These are phyloP conservation scores for Acer yangbiense DNA, from an alignment of 345 rosid species.

Conservation along the genomic window DNA sequence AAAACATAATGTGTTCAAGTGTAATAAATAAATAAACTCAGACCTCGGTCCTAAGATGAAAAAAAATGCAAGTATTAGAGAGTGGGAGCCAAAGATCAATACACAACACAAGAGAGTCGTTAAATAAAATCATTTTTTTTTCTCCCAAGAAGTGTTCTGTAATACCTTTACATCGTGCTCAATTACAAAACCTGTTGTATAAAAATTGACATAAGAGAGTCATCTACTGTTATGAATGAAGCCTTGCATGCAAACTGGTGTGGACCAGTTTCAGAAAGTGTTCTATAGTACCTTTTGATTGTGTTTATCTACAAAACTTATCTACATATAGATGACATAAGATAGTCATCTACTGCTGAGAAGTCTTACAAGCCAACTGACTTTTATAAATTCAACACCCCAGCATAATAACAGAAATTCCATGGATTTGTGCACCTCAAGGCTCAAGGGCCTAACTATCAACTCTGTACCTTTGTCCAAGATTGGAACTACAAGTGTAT, in stretches of 20 bases:
- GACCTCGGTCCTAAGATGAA: neutral
- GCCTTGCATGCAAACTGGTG: too few species aligned
- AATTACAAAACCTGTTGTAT: too few species aligned
- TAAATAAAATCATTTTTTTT: too few species aligned
- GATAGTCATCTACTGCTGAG: neutral
- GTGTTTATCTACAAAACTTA: neutral
- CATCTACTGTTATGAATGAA: too few species aligned
- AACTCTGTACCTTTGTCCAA: neutral
- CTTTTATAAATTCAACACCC: neutral
- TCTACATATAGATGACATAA: neutral
- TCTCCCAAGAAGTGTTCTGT: too few species aligned
- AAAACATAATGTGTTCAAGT: neutral
- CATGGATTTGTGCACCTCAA: neutral
- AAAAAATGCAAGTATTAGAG: neutral
- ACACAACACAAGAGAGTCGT: neutral
- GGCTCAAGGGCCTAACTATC: neutral
- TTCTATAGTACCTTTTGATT: neutral
- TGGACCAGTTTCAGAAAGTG: neutral
- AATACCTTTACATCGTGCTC: too few species aligned
- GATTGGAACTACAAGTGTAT: neutral
- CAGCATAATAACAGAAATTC: neutral
- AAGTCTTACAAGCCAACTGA: neutral
- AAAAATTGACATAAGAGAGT: too few species aligned
- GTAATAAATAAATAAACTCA: neutral
- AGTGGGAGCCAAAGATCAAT: neutral